Evolutionary conservation across 2,329 filamentous ascomycete genomes (phyloP).

Genomic region (Penicillium sp.): DNA sequence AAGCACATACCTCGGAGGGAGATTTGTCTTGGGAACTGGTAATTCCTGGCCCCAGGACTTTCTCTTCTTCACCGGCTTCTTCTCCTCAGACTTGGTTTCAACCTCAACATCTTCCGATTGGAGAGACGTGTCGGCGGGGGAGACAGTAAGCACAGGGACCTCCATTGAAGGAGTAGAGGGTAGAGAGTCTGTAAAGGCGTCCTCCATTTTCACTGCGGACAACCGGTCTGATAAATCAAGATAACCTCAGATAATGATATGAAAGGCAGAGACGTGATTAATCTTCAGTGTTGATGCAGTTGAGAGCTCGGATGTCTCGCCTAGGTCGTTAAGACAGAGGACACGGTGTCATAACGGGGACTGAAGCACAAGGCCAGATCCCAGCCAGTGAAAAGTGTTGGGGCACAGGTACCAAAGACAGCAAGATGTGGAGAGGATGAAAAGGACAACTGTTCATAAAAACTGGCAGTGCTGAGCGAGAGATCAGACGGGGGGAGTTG

Average conservation of each 20-base stretch:
- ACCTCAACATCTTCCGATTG: slow-evolving; percentile 32
- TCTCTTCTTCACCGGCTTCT: slow-evolving; percentile 86
- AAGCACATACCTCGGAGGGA: slow-evolving; percentile 76
- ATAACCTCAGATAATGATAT: slow-evolving; percentile 2
- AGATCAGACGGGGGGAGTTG: slow-evolving; percentile 21
- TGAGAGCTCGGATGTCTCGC: slow-evolving; percentile 12
- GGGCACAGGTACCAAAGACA: slow-evolving; percentile 19
- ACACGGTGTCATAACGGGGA: slow-evolving; percentile 45
- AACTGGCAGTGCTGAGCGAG: slow-evolving; percentile 19
- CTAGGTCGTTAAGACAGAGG: slow-evolving; percentile 28
- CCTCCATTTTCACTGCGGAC: slow-evolving; percentile 35
- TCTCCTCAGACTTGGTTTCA: slow-evolving; percentile 53
- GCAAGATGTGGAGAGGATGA: slow-evolving; percentile 22
- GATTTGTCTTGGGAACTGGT: slow-evolving; percentile 93
- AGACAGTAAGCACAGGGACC: slow-evolving; percentile 45
- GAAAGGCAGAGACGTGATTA: slow-evolving; percentile 4
- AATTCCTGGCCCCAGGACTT: slow-evolving; percentile 99
- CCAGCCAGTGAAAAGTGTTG: slow-evolving; percentile 22
- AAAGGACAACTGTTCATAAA: slow-evolving; percentile 43
- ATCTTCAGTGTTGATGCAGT: slow-evolving; percentile 5
- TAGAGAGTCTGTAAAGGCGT: slow-evolving; percentile 40
- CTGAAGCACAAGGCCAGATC: slow-evolving; percentile 32
- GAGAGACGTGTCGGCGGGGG: slow-evolving; percentile 47
- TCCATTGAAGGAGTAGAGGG: slow-evolving; percentile 38
- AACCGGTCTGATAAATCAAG: slow-evolving; percentile 15